These are phyloP conservation scores for Tagetes patula DNA, from an alignment of 129 eudicot species.

Conservation along the genomic window DNA sequence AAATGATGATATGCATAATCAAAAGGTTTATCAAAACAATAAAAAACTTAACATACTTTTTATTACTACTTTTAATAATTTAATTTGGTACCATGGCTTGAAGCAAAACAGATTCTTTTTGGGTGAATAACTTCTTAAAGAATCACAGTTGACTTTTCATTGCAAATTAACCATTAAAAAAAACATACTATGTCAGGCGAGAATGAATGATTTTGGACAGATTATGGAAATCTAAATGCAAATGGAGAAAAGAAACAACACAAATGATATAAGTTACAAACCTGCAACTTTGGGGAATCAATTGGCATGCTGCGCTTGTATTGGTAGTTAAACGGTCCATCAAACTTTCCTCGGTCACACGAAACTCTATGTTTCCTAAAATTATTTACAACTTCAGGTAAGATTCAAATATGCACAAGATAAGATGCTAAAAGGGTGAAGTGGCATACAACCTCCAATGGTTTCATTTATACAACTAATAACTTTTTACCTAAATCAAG, in stretches of 20 bases:
- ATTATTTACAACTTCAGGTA: too few species aligned
- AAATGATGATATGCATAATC: too few species aligned
- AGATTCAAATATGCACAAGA: too few species aligned
- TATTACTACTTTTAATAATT: not conserved
- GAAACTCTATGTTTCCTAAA: constrained; percentile 64
- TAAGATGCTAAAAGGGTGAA: too few species aligned
- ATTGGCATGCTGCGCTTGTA: constrained; percentile 50
- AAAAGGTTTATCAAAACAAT: too few species aligned
- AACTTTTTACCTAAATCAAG: too few species aligned
- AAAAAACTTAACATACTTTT: not conserved
- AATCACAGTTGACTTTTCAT: not conserved
- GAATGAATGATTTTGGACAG: constrained; percentile 1
- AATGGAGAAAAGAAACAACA: not conserved
- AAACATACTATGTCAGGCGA: not conserved
- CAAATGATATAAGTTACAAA: constrained; percentile 20
- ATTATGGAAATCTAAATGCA: not conserved
- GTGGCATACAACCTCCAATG: too few species aligned
- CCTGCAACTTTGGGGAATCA: constrained; percentile 71
- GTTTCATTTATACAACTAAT: too few species aligned
- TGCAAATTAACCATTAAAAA: not conserved
- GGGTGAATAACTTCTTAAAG: not conserved
- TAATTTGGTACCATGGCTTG: not conserved
- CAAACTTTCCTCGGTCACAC: constrained; percentile 70
- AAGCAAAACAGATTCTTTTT: not conserved
- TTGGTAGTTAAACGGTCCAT: constrained; percentile 72